Base-by-base conservation (phyloP, 768 basidiomycete genomes). In the Dentipellis fragilis region DNA sequence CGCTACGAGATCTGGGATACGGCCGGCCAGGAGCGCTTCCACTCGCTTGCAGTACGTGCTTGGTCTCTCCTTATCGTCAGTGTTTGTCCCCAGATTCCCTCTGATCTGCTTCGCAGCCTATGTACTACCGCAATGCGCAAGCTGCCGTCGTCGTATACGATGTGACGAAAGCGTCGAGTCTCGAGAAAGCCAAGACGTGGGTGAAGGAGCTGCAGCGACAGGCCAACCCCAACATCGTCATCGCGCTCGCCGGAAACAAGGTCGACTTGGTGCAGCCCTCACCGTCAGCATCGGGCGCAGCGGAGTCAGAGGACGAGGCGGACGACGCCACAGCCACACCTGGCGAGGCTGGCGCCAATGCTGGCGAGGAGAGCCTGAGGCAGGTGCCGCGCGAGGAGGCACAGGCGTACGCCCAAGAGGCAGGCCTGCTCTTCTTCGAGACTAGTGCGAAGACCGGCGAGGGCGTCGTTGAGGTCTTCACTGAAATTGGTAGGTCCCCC, bases 141-240 rank as follows among this genome's bases (percentile, higher is more conserved):
- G 94, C 95, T 3, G 95, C 95, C 35, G 93, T 98, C 42, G 96
- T 99, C 9, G 95, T 98, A 17, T 98, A 97, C 70, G 96, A 98
- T 68, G 85, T 98, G 55, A 98, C 95, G 51, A 96, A 97, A 72
- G 89, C 91, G 47, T 80, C 87, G 56, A 95, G 93, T 65, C 78
- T 99, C 57, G 95, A 98, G 71, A 98, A 98, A 71, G 96, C 96
- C 54, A 97, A 98, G 76, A 93, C 94, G 34, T 99, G 96, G 96
- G 93, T 99, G 57, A 97, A 96, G 75, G 96, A 99, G 72, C 79
- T 99, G 21, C 96, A 99, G 69, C 84, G 96, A 61, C 96, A 99
- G 67, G 96, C 96, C 21, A 96, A 97, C 68, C 94, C 95, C 37
- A 98, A 98, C 69, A 98, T 98, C 66, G 94, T 99, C 67, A 97